phyloP scores from a whole-genome alignment of 331 rosid species.

The Pyracantha coccinea region DNA sequence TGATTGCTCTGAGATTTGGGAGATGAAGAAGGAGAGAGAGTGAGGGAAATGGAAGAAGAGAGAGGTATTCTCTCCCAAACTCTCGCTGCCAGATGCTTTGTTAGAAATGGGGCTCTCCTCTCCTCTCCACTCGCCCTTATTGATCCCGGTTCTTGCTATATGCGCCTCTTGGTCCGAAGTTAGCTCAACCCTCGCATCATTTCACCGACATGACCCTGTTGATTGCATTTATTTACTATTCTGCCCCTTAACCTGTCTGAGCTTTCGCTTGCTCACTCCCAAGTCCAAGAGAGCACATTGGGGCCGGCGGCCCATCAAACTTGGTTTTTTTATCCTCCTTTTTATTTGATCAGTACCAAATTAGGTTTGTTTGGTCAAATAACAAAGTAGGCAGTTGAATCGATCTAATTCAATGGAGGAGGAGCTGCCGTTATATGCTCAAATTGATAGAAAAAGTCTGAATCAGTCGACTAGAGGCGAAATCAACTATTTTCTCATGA shows the following conservation, averaged over 20 bases:
- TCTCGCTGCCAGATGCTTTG: constrained; percentile 30
- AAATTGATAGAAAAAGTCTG: too few species aligned
- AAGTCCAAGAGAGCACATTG: neutral
- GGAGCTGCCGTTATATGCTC: too few species aligned
- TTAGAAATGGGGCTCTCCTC: neutral
- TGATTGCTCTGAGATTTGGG: neutral
- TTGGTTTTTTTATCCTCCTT: neutral
- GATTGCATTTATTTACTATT: neutral
- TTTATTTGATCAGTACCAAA: too few species aligned
- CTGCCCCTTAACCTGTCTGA: neutral
- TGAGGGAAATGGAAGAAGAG: constrained; percentile 16
- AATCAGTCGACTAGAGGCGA: too few species aligned
- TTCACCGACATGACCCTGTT: neutral
- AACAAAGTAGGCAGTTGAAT: neutral
- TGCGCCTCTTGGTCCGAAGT: neutral
- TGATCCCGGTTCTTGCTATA: constrained; percentile 6
- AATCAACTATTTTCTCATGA: too few species aligned
- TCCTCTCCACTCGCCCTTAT: neutral
- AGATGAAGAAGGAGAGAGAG: constrained; percentile 2
- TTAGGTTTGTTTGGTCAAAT: too few species aligned
- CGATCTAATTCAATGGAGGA: neutral
- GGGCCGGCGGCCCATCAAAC: neutral
- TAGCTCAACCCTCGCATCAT: neutral
- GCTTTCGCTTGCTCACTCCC: neutral
- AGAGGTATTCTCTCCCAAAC: constrained; percentile 15